Conservation (phyloP, 2,329 filamentous ascomycete species). For the Ophiosphaerella korrae region DNA sequence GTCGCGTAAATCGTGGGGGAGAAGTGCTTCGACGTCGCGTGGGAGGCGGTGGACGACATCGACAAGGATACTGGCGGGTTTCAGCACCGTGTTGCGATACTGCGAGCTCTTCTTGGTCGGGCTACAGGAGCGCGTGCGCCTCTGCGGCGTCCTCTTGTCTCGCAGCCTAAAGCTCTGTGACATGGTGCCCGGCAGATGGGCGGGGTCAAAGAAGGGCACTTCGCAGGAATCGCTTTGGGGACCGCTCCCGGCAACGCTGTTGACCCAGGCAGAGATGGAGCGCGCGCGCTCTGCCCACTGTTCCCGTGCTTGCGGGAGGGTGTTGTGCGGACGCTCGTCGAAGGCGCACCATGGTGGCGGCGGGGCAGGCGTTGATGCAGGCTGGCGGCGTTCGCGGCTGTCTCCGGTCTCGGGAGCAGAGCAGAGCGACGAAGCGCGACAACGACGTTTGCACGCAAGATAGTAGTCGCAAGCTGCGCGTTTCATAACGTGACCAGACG, state of each 20-base stretch:
- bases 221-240: background rate
- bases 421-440: no score
- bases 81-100: slow-evolving; percentile 11
- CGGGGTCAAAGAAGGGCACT: background rate
- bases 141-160: background rate
- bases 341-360: no score
- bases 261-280: background rate
- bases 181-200: background rate
- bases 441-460: no score
- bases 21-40: slow-evolving; percentile 8
- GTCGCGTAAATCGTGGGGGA: slow-evolving; percentile 8
- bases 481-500: no score
- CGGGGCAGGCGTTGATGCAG: no score
- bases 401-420: no score
- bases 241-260: background rate
- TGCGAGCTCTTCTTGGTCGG: slow-evolving; percentile 11
- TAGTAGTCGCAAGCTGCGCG: no score
- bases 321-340: no score
- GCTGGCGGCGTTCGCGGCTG: no score
- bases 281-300: no score
- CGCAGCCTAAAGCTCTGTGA: slow-evolving; percentile 5
- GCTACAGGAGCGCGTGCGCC: background rate
- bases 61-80: slow-evolving; percentile 4
- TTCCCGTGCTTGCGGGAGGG: no score
- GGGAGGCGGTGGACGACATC: slow-evolving; percentile 3